These are phyloP conservation scores for Penicillium manginii DNA, from an alignment of 495 filamentous ascomycete species.

Conservation along the genomic window DNA sequence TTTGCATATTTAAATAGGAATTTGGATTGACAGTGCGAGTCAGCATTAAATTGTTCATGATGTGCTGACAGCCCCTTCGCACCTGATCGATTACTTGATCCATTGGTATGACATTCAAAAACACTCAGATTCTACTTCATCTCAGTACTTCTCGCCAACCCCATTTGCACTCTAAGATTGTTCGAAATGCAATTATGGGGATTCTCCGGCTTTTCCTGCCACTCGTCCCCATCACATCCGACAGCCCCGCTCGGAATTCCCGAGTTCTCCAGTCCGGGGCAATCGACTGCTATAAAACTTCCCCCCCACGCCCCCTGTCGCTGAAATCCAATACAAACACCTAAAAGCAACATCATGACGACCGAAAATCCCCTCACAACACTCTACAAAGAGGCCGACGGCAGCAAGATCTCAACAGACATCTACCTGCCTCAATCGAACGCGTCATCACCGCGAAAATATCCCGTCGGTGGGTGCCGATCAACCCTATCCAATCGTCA, in stretches of 20 bases:
- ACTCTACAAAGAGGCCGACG: constrained; percentile 33
- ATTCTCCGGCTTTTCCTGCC: constrained; percentile 6
- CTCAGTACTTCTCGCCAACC: too few relatives aligned
- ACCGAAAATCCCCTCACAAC: constrained; percentile 28
- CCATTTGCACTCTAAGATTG: too few relatives aligned
- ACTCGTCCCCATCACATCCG: not conserved
- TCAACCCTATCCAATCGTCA: not conserved
- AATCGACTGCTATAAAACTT: constrained; percentile 4
- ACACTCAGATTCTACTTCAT: too few relatives aligned
- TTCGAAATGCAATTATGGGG: too few relatives aligned
- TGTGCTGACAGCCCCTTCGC: not conserved
- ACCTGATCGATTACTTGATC: too few relatives aligned
- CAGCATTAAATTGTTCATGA: not conserved
- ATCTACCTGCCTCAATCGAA: constrained; percentile 33
- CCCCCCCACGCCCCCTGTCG: too few relatives aligned
- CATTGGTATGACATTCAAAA: too few relatives aligned
- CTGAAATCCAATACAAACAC: too few relatives aligned
- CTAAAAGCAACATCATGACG: constrained; percentile 10
- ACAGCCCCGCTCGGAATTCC: constrained; percentile 17
- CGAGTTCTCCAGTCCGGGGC: constrained; percentile 9
- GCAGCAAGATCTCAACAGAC: constrained; percentile 37
- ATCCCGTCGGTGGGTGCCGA: constrained; percentile 33
- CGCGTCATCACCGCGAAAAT: constrained; percentile 13
- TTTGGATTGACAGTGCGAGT: too few relatives aligned
- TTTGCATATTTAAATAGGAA: not conserved